These are phyloP conservation scores for Torulaspora microellipsoides DNA, from an alignment of 805 yeast genomes.

Conservation along the genomic window DNA sequence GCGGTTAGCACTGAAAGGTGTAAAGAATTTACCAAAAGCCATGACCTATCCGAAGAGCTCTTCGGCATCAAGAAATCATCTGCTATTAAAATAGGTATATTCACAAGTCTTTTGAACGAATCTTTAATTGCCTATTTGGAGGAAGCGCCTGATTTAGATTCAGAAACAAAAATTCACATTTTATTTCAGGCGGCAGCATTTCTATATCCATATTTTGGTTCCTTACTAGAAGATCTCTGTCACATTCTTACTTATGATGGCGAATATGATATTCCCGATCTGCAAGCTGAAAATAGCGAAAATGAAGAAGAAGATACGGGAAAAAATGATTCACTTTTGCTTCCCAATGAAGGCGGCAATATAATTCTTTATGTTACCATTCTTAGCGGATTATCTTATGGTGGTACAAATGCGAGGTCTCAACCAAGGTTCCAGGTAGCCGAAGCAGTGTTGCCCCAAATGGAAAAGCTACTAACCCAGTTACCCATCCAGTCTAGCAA, in stretches of 20 bases:
- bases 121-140: slow-evolving; percentile 22
- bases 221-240: slow-evolving; percentile 23
- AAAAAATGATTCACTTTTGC: slow-evolving; percentile 11
- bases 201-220: slow-evolving; percentile 27
- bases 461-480: slow-evolving; percentile 21
- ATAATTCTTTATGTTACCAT: slow-evolving; percentile 25
- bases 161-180: slow-evolving; percentile 15
- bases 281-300: slow-evolving; percentile 8
- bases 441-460: slow-evolving; percentile 23
- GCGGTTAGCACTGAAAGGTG: slow-evolving; percentile 40
- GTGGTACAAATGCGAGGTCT: slow-evolving; percentile 23
- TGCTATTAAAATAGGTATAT: slow-evolving; percentile 24
- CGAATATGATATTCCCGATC: slow-evolving; percentile 13
- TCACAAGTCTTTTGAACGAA: slow-evolving; percentile 24
- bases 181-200: slow-evolving; percentile 34
- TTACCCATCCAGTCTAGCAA: slow-evolving; percentile 23
- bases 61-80: slow-evolving; percentile 16
- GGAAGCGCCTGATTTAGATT: slow-evolving; percentile 6
- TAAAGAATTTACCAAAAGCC: slow-evolving; percentile 36
- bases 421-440: slow-evolving; percentile 22
- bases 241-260: slow-evolving; percentile 24
- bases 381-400: slow-evolving; percentile 30
- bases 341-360: slow-evolving; percentile 23
- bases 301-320: slow-evolving; percentile 11
- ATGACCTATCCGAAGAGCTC: slow-evolving; percentile 14